Evolutionary conservation across 306 rosid species (phyloP).

Genomic region (Casuarina equisetifolia): DNA sequence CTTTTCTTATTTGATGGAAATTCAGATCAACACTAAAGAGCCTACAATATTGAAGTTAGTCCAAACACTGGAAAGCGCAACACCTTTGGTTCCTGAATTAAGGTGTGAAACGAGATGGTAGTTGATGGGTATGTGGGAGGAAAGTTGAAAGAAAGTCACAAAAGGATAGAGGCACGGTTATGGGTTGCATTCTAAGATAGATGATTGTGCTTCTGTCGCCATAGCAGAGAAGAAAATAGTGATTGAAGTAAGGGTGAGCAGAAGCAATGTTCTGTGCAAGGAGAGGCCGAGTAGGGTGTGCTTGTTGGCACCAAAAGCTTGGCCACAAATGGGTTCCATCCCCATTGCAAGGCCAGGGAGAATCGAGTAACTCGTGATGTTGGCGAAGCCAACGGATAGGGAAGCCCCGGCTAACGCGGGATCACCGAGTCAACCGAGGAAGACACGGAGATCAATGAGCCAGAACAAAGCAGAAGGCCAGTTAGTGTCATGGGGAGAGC

Average conservation of each 20-base stretch:
- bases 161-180: constrained; percentile 76
- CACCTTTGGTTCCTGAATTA: constrained; percentile 65
- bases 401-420: constrained; percentile 87
- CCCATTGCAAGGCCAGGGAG: constrained; percentile 88
- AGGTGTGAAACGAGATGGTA: constrained; percentile 56
- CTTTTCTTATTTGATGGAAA: no score
- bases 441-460: constrained; percentile 92
- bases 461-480: constrained; percentile 67
- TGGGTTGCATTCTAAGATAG: constrained; percentile 78
- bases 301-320: constrained; percentile 82
- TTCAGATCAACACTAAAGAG: constrained; percentile 46
- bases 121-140: constrained; percentile 74
- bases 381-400: constrained; percentile 74
- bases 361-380: constrained; percentile 91
- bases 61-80: constrained; percentile 76
- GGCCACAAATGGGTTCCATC: constrained; percentile 90
- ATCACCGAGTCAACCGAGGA: constrained; percentile 78
- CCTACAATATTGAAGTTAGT: constrained; percentile 70
- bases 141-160: constrained; percentile 65
- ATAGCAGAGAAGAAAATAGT: constrained; percentile 70
- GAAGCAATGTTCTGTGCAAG: constrained; percentile 67
- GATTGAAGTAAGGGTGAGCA: constrained; percentile 50
- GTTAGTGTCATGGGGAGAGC: constrained; percentile 89
- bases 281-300: constrained; percentile 67
- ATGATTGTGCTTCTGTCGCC: constrained; percentile 72